Evolutionary conservation across 1,284 basidiomycete species (phyloP).

Genomic region (Cutaneotrichosporon arboriforme): DNA sequence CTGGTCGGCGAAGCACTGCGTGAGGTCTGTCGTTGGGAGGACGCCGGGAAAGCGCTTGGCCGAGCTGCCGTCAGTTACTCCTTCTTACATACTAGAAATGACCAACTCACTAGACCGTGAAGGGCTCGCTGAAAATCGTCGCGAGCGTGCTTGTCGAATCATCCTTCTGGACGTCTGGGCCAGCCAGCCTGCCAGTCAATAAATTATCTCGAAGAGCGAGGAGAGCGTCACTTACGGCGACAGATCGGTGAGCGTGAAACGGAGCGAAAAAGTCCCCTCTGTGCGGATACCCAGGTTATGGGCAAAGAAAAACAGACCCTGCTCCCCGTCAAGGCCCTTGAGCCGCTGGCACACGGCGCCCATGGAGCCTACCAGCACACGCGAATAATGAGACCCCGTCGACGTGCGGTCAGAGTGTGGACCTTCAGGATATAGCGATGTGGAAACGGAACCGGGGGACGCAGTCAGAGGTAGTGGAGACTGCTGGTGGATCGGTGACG

Average conservation of each 20-base stretch:
- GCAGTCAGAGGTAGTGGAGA: constrained; percentile 4
- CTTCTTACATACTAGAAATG: neutral
- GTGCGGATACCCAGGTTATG: constrained; percentile 81
- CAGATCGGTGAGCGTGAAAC: constrained; percentile 40
- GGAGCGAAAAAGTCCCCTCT: constrained; percentile 57
- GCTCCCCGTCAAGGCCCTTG: constrained; percentile 70
- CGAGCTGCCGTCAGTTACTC: constrained; percentile 49
- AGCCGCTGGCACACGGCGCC: constrained; percentile 76
- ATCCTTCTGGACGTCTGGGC: constrained; percentile 14
- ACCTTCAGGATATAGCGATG: constrained; percentile 8
- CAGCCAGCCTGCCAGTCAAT: constrained; percentile 7
- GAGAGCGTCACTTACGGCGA: constrained; percentile 21
- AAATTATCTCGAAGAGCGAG: too few relatives aligned
- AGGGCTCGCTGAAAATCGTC: constrained; percentile 75
- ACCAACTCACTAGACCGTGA: constrained; percentile 62
- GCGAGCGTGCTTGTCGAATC: constrained; percentile 60
- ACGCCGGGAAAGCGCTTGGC: constrained; percentile 90
- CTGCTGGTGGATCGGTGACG: constrained; percentile 6
- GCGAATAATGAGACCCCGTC: constrained; percentile 65
- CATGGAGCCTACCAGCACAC: constrained; percentile 80
- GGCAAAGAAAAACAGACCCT: constrained; percentile 81
- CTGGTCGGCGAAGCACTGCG: constrained; percentile 84
- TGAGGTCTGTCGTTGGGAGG: constrained; percentile 82
- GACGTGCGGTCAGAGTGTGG: constrained; percentile 33
- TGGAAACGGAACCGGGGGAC: constrained; percentile 4